These are phyloP conservation scores for Cryptococcus neoformans DNA, from an alignment of 1,284 basidiomycete species.

Conservation along the genomic window DNA sequence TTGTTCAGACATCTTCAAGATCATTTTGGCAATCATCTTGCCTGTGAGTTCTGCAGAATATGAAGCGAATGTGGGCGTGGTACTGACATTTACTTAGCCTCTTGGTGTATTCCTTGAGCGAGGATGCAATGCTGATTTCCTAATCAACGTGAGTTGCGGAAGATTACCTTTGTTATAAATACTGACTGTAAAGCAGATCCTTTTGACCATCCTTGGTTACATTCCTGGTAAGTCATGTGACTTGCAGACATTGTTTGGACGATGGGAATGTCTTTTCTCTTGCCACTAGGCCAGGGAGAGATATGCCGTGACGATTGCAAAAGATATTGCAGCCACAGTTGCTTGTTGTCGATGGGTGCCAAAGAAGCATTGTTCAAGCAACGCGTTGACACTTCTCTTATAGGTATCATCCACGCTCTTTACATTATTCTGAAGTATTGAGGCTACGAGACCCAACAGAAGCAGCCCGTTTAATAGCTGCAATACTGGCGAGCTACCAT, in stretches of 20 bases:
- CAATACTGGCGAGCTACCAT: too few relatives aligned
- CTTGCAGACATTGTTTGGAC: not conserved
- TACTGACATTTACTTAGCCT: constrained; percentile 18
- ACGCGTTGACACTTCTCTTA: not conserved
- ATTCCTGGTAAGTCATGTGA: constrained; percentile 27
- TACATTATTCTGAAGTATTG: constrained; percentile 43
- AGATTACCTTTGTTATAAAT: not conserved
- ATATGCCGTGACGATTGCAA: too few relatives aligned
- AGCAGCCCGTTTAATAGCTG: too few relatives aligned
- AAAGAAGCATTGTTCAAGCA: not conserved
- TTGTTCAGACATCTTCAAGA: constrained; percentile 23
- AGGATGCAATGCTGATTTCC: constrained; percentile 39
- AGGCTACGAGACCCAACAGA: not conserved
- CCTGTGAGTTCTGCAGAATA: constrained; percentile 13
- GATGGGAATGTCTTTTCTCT: not conserved
- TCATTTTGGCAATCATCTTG: constrained; percentile 40
- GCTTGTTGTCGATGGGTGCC: too few relatives aligned
- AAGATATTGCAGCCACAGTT: too few relatives aligned
- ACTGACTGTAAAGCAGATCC: constrained; percentile 20
- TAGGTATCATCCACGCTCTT: constrained; percentile 41
- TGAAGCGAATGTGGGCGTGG: not conserved
- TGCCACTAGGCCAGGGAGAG: not conserved
- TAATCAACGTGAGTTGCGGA: constrained; percentile 19
- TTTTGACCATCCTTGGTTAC: constrained; percentile 43
- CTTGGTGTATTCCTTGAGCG: constrained; percentile 48